Base-by-base conservation (phyloP, 176 grass and related monocot species). In the Carex parvula region DNA sequence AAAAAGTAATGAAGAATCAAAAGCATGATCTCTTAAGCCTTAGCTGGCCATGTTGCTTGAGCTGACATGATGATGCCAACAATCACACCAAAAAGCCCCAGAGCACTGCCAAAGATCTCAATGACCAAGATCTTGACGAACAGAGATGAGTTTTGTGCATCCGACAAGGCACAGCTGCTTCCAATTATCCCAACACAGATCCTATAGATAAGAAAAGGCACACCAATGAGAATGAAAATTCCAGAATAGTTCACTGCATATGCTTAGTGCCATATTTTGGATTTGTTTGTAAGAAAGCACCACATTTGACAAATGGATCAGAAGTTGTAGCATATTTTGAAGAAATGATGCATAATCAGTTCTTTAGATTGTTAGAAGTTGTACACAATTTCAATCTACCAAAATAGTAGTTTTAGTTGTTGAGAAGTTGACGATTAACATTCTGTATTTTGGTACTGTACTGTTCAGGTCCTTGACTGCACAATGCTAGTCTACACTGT, bases 101-200 rank as follows among this genome's bases (percentile, higher is more conserved):
- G 80, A 20, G 93, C 96, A n/a, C 96, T 98, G 84, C 96, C 96
- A 3, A 98, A 98, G 79, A 98, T 98, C 64, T 95, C 96, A 71
- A 98, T 95, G 81, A 98, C 96, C 86, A 98, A 65, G 70, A 98
- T 98, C 84, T 98, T 95, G 33, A 98, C 96, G 64, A 95, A 98
- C 22, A 98, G 96, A 55, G 96, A 89, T 11, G 96, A 98, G 79
- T 98, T 98, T 82, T 98, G 96, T 64, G 96, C 96, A 93, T 98
- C 96, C 52, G 96, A 93, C 3, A 98, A 70, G 8, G 96, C 93
- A 66, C 96, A 98, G 60, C 96, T 98, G 86, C 96, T 98, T 83
- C 96, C 96, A 48, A 98, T 98, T 88, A 95, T 91, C 86, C 96
- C 96, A 64, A 95, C 96, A 42, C 96, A 98, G 37, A 98, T 76